These are phyloP conservation scores for Gonium pectorale DNA, from an alignment of 139 green algal species.

Conservation along the genomic window DNA sequence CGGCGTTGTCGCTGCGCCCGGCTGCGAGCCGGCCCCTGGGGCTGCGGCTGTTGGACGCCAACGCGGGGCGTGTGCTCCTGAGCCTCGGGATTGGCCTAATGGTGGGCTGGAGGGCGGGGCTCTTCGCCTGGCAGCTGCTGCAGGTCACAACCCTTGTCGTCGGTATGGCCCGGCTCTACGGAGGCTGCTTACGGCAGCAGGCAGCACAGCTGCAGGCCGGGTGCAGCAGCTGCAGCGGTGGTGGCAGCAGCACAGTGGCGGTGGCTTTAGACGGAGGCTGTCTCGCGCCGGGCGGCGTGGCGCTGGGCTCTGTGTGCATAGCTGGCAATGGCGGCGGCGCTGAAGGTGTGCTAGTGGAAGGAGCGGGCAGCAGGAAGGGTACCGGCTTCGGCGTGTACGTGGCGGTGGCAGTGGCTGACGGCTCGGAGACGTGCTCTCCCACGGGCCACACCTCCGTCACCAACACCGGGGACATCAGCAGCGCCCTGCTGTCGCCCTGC, in stretches of 20 bases:
- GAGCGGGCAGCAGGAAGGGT: no score
- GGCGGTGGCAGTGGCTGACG: no score
- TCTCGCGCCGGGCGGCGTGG: no score
- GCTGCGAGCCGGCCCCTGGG: not conserved
- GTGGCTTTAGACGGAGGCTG: no score
- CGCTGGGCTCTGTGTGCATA: no score
- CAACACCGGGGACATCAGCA: not conserved
- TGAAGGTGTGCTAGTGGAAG: no score
- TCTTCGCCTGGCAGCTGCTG: constrained; percentile 13
- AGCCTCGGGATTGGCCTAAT: not conserved
- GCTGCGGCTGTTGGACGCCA: constrained; percentile 12
- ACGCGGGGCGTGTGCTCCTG: constrained; percentile 16
- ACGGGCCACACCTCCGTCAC: no score
- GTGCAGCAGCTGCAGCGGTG: not conserved
- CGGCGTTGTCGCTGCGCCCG: constrained; percentile 17
- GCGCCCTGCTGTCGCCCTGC: constrained; percentile 1
- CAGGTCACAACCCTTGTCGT: not conserved
- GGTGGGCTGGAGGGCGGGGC: not conserved
- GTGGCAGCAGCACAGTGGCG: no score
- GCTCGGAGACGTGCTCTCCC: no score
- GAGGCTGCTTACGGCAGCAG: not conserved
- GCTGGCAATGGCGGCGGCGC: no score
- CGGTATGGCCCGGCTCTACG: not conserved
- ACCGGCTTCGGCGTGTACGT: no score
- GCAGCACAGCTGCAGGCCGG: not conserved